Evolutionary conservation across 2,329 filamentous ascomycete genomes (phyloP), one percentile per base, ranked within the genome.

Genomic region (Hypoxylon sp.): DNA sequence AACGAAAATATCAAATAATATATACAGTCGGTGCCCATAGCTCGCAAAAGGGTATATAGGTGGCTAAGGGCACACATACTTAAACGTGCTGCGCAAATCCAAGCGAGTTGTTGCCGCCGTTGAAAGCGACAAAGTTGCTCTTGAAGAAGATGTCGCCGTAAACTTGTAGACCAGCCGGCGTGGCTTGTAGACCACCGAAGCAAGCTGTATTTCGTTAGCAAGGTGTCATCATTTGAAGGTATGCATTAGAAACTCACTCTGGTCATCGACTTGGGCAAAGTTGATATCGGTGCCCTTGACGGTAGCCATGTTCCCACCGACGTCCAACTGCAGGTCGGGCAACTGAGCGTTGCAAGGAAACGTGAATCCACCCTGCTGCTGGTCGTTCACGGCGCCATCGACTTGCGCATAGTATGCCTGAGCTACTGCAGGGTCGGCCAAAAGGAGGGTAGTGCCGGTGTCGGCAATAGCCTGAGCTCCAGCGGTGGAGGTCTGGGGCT

Each of bases 121-220:
- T 83, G 73, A 87, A 87, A 14, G 80, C 85, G 22, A 87, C 83
- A 70, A 86, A 87, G 72, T 87, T 83, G 30, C 83, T 85, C 79
- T 87, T 87, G 80, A 88, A 87, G 74, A 88, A 83, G 71, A 87
- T 83, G 72, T 88, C 85, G 16, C 86, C 86, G 72, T 85, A 88
- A 74, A 93, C 88, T 77, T 89, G 86, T 36, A 90, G 76, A 26
- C 80, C 78, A 12, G 80, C 79, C 1, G 83, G 80, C 48, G 85
- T 86, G 30, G 84, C 82, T 79, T 92, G 90, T 16, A 92, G 78
- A 70, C 89, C 89, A 64, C 89, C 90, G 70, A 90, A 91, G 80
- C 90, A 92, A 58, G 81, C 83, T 85, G 59, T 26, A 22, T 49
- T 22, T 28, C 16, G 26, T 68, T 61, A 64, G 64, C 12, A 46